Base-by-base conservation (phyloP, 1,284 basidiomycete genomes). In the Hortiboletus rubellus region DNA sequence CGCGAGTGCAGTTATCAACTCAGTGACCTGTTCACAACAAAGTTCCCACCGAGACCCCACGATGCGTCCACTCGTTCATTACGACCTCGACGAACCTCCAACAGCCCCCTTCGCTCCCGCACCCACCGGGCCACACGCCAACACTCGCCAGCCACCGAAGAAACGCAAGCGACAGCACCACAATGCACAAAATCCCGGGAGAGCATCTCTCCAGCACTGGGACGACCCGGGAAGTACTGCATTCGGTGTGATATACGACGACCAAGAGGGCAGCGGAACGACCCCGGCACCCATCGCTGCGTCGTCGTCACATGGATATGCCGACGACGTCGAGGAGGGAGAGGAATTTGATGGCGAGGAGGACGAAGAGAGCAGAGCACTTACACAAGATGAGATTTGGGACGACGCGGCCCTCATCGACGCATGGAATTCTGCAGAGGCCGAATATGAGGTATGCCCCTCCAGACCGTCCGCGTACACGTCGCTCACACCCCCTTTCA, bases 331-430 rank as follows among this genome's bases (percentile, higher is more conserved):
- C 30, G 58, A 62, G 42, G 69, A 63, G 2, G 62, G 55, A 31
- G 66, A 65, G 43, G 56, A 42, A 7, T 45, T 46, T 36, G 7
- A 36, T 42, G 59, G 27, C n/a, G 55, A 52, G 15, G 63, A 41
- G n/a, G 57, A 53, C 18, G 60, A 62, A 48, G 79, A 81, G 64
- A 83, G 82, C 61, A 77, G 85, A 49, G 79, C 83, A 55, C 77
- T 91, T 55, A 84, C 85, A 6, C 79, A 86, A 41, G 81, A 85
- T 50, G 90, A 92, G 65, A 84, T 91, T 41, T 92, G 89, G 89
- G 90, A 92, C 63, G 89, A 92, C 67, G 87, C 87, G 42, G 89
- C 87, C 5, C 79, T 92, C 56, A 82, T 92, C 44, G 79, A 87
- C 52, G 90, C 89, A 24, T 92, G 90, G 90, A 81, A 91, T 68